phyloP scores from a whole-genome alignment of 306 rosid species.

The Lathyrus aphaca region DNA sequence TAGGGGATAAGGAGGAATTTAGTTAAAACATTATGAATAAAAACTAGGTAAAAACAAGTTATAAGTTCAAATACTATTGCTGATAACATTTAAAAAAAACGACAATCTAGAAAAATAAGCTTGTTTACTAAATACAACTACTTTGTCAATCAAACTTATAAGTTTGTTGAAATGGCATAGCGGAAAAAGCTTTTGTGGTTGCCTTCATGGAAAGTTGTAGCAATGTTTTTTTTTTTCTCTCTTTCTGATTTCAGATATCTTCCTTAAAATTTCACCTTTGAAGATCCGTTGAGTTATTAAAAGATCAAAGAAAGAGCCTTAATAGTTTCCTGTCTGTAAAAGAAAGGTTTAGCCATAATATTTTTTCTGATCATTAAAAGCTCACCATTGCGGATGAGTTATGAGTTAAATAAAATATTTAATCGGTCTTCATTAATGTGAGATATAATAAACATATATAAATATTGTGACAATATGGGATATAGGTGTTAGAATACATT shows the following conservation, averaged over 20 bases:
- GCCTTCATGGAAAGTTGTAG: conserved; percentile 22
- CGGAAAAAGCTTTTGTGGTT: neutral
- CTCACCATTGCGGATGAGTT: conserved; percentile 8
- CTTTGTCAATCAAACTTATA: neutral
- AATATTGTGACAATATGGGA: conserved; percentile 18
- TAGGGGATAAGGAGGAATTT: neutral
- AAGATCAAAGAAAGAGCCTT: neutral
- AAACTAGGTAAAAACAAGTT: neutral
- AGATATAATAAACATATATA: conserved; percentile 17
- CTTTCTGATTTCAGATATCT: conserved; percentile 11
- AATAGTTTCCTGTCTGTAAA: neutral
- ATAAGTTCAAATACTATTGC: neutral
- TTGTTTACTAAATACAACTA: neutral
- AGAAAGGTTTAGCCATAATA: neutral
- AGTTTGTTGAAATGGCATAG: neutral
- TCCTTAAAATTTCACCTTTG: conserved; percentile 10
- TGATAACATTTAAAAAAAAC: neutral
- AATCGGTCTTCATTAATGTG: neutral
- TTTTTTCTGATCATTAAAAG: conserved; percentile 10
- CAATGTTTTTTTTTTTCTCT: neutral
- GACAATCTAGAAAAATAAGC: neutral
- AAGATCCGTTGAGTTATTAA: neutral
- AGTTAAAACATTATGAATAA: neutral
- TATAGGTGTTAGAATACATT: conserved; percentile 18
- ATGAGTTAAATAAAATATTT: conserved; percentile 24